Evolutionary conservation across 345 rosid species (phyloP), one percentile per base, ranked within the genome.

Genomic region (Gossypium turneri): DNA sequence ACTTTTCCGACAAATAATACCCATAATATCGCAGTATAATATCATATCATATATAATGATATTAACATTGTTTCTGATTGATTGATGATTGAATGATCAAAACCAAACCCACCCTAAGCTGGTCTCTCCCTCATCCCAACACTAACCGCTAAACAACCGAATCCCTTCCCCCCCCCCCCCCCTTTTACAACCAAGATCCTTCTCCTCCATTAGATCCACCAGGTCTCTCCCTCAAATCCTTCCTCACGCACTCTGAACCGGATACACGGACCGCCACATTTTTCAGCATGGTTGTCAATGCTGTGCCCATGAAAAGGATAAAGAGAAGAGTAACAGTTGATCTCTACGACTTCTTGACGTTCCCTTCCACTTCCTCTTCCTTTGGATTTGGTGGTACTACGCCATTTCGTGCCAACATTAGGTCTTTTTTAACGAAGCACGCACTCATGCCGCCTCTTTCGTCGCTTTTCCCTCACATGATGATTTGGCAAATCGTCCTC

Each of bases 281-380:
- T 22, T 57, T 22, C 24, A 57, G 62, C 24, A 85, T 88, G 81
- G 94, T 88, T 56, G 88, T 88, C 5, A 84, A 83, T 82, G 87
- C 82, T 2, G 78, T 89, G 74, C 88, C 92, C 2, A 25, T 86
- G 62, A 90, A 90, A 83, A 84, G 89, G 76, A 79, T 85, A 90
- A 90, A 86, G 86, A 79, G 90, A 60, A 86, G 92, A 73, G 89
- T 88, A 69, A 86, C 94, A 2, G 92, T 89, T 20, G 94, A 88
- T 76, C 90, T 90, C 63, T 76, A 79, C 72, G 83, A 87, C 71
- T 85, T 90, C 79, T 80, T 82, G 63, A 73, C 87, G 55, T 88
- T 90, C 61, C 92, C 88, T 41, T 76, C 87, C 60, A 88, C 85
- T 41, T 73, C 87, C 3, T 63, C 74, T 16, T 47, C 68, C 0